Base-by-base conservation (phyloP, 2,329 filamentous ascomycete genomes). In the Harringtonia lauricola region DNA sequence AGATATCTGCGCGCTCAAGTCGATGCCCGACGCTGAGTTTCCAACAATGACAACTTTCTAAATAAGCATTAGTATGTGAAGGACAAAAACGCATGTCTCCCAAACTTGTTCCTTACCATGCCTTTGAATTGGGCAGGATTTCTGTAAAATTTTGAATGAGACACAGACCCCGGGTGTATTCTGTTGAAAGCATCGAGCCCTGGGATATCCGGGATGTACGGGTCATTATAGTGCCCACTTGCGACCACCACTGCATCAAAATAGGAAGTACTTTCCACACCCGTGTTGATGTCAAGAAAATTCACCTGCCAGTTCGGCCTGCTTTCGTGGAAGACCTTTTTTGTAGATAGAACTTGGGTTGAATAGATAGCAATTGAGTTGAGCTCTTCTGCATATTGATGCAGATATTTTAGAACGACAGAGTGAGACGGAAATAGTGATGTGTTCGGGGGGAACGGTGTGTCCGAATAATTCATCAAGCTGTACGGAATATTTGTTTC, bases 401-500 rank as follows among this genome's bases (percentile, higher is more conserved):
- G 62, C 3, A 89, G 65, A 53, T 90, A 89, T 34, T 72, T 54
- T 45, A 77, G 66, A 3, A 89, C 81, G 3, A 68, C 68, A 35
- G 70, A 61, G 52, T 85, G 80, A 10, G 64, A 68, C 0, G 85
- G 85, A 48, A 87, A 87, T 1, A 88, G 64, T 43, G 80, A 73
- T 9, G 70, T 65, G 9, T 74, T 67, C 8, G 65, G 50, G 0
- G 73, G 68, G 53, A 83, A 86, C 1, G 67, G 56, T 3, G 71
- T 64, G 47, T 86, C 80, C 0, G 75, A 76, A 55, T 76, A 88
- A 12, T 70, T 67, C 84, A 90, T 89, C 28, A 89, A 59, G 1
- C 67, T 66, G 45, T 81, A 72, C 0, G 84, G 83, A 30, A 89
- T 84, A 57, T 90, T 90, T 2, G 83, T 86, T 56, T 88, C 82